Base-by-base conservation (phyloP, 2,329 filamentous ascomycete species). In the Aspergillus sp. region DNA sequence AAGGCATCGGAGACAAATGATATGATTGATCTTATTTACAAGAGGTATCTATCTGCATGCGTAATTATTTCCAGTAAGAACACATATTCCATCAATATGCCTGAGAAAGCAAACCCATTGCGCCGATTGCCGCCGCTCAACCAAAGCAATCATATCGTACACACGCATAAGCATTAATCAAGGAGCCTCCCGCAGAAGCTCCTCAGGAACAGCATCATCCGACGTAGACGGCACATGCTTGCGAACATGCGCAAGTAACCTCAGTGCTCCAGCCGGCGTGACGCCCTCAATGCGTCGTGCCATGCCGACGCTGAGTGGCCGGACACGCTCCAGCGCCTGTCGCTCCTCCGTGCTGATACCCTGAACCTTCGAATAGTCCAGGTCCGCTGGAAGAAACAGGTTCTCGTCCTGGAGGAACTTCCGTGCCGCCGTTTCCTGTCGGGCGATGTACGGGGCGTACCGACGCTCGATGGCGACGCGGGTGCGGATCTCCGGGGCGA, bases 271-370 rank as follows among this genome's bases (percentile, higher is more conserved):
- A 13, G 69, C 66, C 13, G 76, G 76, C 11, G 76, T 79, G 17
- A 81, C 80, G 2, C 93, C 93, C 71, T 99, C 94, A 10, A 97
- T 84, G 13, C 94, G 78, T 45, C 91, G 81, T 29, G 93, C 93
- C 80, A 97, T 94, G 0, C 90, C 93, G 19, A 99, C 78, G 55
- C 84, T 95, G 72, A 95, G 90, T 0, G 94, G 94, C 47, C 84
- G 78, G 1, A 90, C 88, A 2, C 78, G 76, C 53, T 82, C 81
- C 32, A 99, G 77, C 3, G 87, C 81, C 23, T 84, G 79, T 71
- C 83, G 87, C 76, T 97, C 94, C 53, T 90, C 91, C 34, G 85
- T 81, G 51, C 89, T 91, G 48, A 99, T 76, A 0, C 91, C 91
- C 31, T 81, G 77, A 0, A 99, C 80, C 11, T 71, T 64, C 41